phyloP scores from a whole-genome alignment of 495 filamentous ascomycete genomes.

The Neurospora sublineolata region DNA sequence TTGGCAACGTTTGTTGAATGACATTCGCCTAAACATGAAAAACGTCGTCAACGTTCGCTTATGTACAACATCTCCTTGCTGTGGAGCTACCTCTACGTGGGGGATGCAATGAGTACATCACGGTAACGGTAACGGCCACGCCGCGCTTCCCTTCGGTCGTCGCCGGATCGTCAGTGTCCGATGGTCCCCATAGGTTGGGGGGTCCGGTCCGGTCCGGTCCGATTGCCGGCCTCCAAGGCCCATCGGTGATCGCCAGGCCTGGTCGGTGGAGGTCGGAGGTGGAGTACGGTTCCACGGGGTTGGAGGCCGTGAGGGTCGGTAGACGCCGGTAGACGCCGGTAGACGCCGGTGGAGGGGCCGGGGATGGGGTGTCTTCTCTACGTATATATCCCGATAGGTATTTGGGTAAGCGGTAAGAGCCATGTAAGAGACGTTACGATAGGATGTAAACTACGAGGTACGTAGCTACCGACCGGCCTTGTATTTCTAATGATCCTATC shows the following conservation, averaged over 20 bases:
- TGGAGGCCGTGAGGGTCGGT: background rate
- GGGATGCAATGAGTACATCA: background rate
- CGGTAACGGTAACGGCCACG: background rate
- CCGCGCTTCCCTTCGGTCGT: background rate
- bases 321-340: background rate
- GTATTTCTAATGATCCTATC: too few species aligned
- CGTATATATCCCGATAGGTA: background rate
- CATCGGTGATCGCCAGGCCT: background rate
- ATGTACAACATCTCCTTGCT: background rate
- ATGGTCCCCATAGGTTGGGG: too few species aligned
- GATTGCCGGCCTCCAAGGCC: background rate
- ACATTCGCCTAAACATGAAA: background rate
- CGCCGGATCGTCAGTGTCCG: background rate
- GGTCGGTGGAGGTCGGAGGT: background rate
- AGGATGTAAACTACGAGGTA: too few species aligned
- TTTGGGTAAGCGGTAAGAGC: too few species aligned
- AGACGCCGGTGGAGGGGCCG: background rate
- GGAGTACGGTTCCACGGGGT: background rate
- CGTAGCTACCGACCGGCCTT: too few species aligned
- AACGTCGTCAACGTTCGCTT: background rate
- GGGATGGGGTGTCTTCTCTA: background rate
- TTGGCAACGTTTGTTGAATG: background rate
- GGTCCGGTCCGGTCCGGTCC: background rate
- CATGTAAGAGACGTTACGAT: too few species aligned
- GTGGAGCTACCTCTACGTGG: background rate